phyloP scores from a whole-genome alignment of 805 yeast species.

The Candida multigemmis region DNA sequence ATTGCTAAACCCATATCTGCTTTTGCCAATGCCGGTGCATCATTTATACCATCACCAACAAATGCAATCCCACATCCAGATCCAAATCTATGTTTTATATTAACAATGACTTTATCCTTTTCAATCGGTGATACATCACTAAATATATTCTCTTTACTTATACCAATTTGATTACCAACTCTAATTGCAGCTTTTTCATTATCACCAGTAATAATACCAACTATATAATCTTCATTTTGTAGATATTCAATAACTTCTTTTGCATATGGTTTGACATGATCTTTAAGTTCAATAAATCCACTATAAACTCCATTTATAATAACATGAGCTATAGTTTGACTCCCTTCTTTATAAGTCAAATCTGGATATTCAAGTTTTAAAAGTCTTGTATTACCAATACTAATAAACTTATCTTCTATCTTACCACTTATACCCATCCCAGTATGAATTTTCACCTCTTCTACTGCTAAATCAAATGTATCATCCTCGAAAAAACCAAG shows the following conservation, averaged over 20 bases:
- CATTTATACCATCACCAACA: slow-evolving; percentile 97
- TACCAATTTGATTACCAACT: slow-evolving; percentile 62
- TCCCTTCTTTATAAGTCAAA: slow-evolving; percentile 8
- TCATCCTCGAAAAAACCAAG: slow-evolving; percentile 24
- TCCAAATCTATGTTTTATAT: slow-evolving; percentile 40
- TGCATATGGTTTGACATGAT: slow-evolving; percentile 61
- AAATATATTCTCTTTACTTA: slow-evolving; percentile 54
- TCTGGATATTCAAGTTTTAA: slow-evolving; percentile 5
- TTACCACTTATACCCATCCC: slow-evolving; percentile 39
- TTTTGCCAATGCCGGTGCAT: slow-evolving; percentile 89
- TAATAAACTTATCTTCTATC: slow-evolving; percentile 23
- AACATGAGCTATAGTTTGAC: slow-evolving; percentile 45
- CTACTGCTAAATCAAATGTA: slow-evolving; percentile 17
- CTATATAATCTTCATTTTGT: slow-evolving; percentile 39
- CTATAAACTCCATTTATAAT: slow-evolving; percentile 46
- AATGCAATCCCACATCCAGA: slow-evolving; percentile 52
- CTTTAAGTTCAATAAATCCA: slow-evolving; percentile 64
- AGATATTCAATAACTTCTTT: slow-evolving; percentile 49
- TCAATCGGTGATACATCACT: slow-evolving; percentile 71
- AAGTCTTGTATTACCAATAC: slow-evolving; percentile 41
- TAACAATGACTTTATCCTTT: slow-evolving; percentile 59
- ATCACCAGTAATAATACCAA: slow-evolving; percentile 92
- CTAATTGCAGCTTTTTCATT: slow-evolving; percentile 48
- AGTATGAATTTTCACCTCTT: slow-evolving; percentile 25
- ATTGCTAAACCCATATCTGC: slow-evolving; percentile 89